A percentile compares a stretch with the other conserved stretches of the same genome.
Evolutionary conservation across 176 grass and related monocot species (phyloP).

Genomic region (Aegilops sharonensis): DNA sequence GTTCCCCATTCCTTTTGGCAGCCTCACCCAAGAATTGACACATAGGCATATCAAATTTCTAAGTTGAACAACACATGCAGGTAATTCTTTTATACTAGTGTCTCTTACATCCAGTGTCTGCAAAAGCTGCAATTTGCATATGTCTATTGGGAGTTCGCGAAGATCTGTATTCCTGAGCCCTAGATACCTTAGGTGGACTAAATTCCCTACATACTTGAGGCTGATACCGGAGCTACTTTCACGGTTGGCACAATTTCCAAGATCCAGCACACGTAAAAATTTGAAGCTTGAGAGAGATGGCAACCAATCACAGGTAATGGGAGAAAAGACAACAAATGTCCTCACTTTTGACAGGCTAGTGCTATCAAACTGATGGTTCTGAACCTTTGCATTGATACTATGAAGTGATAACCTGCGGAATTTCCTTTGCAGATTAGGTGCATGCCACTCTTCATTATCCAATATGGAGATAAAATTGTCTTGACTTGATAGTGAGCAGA

Average conservation of each 20-base stretch:
- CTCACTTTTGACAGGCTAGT: background rate
- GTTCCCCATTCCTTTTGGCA: background rate
- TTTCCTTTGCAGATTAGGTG: too few species aligned
- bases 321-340: background rate
- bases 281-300: background rate
- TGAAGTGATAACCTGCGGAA: too few species aligned
- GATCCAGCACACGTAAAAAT: background rate
- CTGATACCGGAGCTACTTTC: background rate
- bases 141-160: background rate
- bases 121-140: background rate
- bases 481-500: too few species aligned
- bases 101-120: background rate
- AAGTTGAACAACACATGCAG: background rate
- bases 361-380: background rate
- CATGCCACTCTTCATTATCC: too few species aligned
- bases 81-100: background rate
- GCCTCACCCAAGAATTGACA: rapidly evolving
- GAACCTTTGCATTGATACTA: too few species aligned
- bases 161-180: background rate
- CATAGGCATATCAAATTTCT: background rate
- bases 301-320: background rate
- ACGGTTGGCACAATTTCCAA: background rate
- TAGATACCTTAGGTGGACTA: background rate
- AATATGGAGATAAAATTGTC: too few species aligned
- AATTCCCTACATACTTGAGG: background rate